phyloP scores from a whole-genome alignment of 148 eudicot species.

The Polygonum maritimum region DNA sequence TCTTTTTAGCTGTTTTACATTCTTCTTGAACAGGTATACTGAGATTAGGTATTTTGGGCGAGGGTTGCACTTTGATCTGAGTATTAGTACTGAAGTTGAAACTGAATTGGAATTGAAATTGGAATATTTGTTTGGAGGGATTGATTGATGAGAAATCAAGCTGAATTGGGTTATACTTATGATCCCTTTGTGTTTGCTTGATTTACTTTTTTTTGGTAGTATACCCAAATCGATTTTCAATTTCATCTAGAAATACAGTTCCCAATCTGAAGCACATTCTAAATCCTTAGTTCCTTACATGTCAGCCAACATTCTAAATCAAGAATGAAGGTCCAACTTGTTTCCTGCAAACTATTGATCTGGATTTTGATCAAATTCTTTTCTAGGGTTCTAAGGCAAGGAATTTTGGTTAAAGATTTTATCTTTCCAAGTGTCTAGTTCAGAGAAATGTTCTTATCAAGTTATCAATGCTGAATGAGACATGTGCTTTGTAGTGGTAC shows the following conservation, averaged over 20 bases:
- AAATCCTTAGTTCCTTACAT: not conserved
- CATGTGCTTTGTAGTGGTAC: not conserved
- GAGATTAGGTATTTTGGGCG: not conserved
- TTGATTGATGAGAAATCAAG: not conserved
- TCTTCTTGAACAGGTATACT: too few species aligned
- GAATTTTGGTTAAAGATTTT: not conserved
- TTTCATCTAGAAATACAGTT: not conserved
- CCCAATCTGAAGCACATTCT: not conserved
- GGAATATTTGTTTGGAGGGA: not conserved
- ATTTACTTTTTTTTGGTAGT: not conserved
- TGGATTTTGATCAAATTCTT: not conserved
- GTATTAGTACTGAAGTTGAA: not conserved
- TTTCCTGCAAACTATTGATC: not conserved
- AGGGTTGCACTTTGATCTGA: not conserved
- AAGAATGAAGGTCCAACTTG: not conserved
- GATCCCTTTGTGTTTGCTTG: not conserved
- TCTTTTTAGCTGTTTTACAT: too few species aligned
- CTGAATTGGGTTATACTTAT: not conserved
- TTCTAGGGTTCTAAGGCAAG: not conserved
- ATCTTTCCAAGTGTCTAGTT: not conserved
- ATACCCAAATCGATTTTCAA: not conserved
- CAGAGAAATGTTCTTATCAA: not conserved
- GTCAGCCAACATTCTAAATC: not conserved
- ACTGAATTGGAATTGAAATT: too few species aligned
- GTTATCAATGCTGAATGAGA: conserved; percentile 2